Evolutionary conservation across 2,329 filamentous ascomycete species (phyloP).

Genomic region (Cordyceps cicadae): DNA sequence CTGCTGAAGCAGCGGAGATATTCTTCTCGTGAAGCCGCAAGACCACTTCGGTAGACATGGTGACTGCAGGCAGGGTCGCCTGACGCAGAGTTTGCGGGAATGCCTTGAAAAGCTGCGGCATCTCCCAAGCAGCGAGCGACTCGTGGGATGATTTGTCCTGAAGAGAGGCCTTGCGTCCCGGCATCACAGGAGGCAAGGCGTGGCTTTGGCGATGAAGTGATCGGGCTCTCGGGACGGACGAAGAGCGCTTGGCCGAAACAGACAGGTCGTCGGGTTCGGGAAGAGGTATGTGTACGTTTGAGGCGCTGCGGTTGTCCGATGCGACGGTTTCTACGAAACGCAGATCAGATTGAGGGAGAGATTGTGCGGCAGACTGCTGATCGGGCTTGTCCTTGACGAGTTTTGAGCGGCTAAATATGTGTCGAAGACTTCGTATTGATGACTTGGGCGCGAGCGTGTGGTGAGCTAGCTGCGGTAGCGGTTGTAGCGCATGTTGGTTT

Average conservation of each 20-base stretch:
- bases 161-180: neutral
- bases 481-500: neutral
- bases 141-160: conserved; percentile 19
- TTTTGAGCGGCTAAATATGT: conserved; percentile 12
- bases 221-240: neutral
- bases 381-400: conserved; percentile 4
- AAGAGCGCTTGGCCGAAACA: neutral
- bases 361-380: neutral
- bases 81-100: conserved; percentile 78
- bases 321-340: neutral
- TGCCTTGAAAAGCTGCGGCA: conserved; percentile 76
- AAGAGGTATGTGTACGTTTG: neutral
- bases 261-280: neutral
- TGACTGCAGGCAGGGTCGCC: conserved; percentile 59
- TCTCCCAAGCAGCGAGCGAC: conserved; percentile 46
- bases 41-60: conserved; percentile 60
- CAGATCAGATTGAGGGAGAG: neutral
- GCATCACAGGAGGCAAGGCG: neutral
- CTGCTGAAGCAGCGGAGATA: conserved; percentile 14
- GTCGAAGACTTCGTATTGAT: conserved; percentile 8
- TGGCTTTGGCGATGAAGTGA: conserved; percentile 5
- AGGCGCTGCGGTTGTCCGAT: neutral
- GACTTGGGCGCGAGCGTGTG: neutral
- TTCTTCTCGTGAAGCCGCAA: conserved; percentile 51
- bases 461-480: neutral